These are phyloP conservation scores for Mimosa pudica DNA, from an alignment of 306 rosid species.

Conservation along the genomic window DNA sequence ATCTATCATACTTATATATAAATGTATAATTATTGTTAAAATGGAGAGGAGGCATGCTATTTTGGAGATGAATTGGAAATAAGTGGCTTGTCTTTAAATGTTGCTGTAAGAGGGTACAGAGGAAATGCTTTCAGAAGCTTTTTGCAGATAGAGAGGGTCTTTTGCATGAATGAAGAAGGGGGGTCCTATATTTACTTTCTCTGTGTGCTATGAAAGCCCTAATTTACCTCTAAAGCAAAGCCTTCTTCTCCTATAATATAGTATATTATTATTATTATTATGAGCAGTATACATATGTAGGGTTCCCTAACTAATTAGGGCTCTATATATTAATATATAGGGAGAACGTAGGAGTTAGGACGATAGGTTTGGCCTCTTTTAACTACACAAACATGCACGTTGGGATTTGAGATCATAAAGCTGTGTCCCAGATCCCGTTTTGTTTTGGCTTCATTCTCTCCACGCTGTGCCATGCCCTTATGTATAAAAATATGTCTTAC, in stretches of 20 bases:
- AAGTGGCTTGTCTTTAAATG: conserved; percentile 28
- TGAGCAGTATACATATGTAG: neutral
- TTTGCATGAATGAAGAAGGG: conserved; percentile 31
- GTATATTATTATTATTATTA: neutral
- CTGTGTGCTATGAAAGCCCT: conserved; percentile 8
- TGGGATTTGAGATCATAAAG: conserved; percentile 61
- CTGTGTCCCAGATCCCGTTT: conserved; percentile 35
- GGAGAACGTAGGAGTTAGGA: conserved; percentile 32
- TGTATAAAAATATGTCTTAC: no score
- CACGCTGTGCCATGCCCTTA: neutral
- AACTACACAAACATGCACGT: conserved; percentile 38
- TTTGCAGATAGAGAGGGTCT: conserved; percentile 24
- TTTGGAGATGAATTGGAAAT: conserved; percentile 2
- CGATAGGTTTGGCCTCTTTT: conserved; percentile 49
- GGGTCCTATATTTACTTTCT: conserved; percentile 22
- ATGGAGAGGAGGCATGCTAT: conserved; percentile 13
- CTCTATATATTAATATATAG: conserved; percentile 20
- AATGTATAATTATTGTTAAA: neutral
- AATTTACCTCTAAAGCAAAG: conserved; percentile 3
- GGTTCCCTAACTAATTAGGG: conserved; percentile 10
- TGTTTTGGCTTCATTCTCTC: conserved; percentile 33
- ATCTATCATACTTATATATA: neutral
- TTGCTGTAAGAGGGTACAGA: conserved; percentile 39
- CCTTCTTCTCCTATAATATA: neutral
- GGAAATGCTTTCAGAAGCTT: conserved; percentile 39